Evolutionary conservation across 805 yeast genomes (phyloP), one percentile per base, ranked within the genome.

Genomic region (Brettanomyces anomalus): DNA sequence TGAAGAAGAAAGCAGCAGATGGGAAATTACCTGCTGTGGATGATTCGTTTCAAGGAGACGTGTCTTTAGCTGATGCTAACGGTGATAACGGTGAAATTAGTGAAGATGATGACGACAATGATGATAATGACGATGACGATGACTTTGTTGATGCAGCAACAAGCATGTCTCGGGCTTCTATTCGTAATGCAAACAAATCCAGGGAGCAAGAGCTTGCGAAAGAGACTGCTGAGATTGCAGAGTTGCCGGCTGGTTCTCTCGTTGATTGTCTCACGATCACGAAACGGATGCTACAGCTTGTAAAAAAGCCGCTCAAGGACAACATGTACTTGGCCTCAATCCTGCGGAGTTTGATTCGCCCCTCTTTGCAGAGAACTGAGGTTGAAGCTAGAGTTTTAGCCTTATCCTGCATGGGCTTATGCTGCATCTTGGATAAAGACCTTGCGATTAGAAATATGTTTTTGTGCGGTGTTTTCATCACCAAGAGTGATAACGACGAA

Each of bases 331-430:
- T 87, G 36, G 75, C 74, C 31, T 77, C 94, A 0, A 64, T 89
- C 45, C 70, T 85, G 43, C 85, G 83, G 16, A 78, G 84, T n/a
- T 67, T 88, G 52, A 79, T 93, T 13, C 74, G 77, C 4, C 95
- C 94, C 2, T 85, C 95, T 1, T 76, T 88, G 11, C 75, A 80
- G 40, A 73, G 79, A 44, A 71, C 70, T 14, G 76, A 73, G 26
- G 60, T 70, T 4, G 69, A 66, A 16, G 75, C 79, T 21, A 69
- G 83, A 45, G 77, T 72, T 37, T 64, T 81, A 5, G 96, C 95
- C 3, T 67, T 85, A 20, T 72, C 70, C 43, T 83, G 94, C 48
- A 69, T 90, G 20, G 96, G 96, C 0, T 67, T 90, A 20, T 83
- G 87, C 49, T 78, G 95, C 47, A 62, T 89, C 7, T 59, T 87